Base-by-base conservation (phyloP, 2,329 filamentous ascomycete genomes). In the Myrmaecium sp. region DNA sequence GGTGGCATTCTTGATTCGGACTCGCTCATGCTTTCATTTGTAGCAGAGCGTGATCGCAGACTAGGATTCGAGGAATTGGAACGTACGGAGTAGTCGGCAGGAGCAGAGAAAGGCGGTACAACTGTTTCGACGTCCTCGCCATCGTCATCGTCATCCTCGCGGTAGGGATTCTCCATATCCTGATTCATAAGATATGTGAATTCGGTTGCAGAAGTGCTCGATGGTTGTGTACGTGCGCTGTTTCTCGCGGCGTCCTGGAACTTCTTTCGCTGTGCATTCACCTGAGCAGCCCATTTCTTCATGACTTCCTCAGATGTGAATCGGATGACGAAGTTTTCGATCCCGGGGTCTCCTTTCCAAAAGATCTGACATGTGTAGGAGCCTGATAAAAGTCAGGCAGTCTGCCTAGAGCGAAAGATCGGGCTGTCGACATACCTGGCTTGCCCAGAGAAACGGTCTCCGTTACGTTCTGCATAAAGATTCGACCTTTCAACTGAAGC, bases 381-480 rank as follows among this genome's bases (percentile, higher is more conserved):
- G 25, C 82, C 83, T 89, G 41, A 16, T 4, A 28, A 17, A 19
- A 23, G 10, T 29, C 22, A 29, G 23, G 11, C 19, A 12, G 14
- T 13, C 15, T 14, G 8, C 25, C 20, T 11, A 27, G 10, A 20
- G 6, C 7, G 25, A n/a, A 5, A 19, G 6, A 14, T n/a, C n/a
- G n/a, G n/a, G n/a, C n/a, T n/a, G n/a, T n/a, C n/a, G 31, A 47
- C 67, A 46, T 68, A 91, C 84, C 83, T 53, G 82, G 80, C 51
- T 84, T 93, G 26, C 76, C 73, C 32, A 89, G 62, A 11, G 78
- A 84, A 21, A 93, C 62, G n/a, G 93, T 75, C 49, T 94, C 82
- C 20, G 84, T 95, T 29, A 98, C 86, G 45, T 98, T 98, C 39
- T 84, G 83, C 84, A 98, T 95, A 57, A 94, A 95, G 42, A 98